Evolutionary conservation across 2,329 filamentous ascomycete genomes (phyloP), one percentile per base, ranked within the genome.

Genomic region (Claviceps digitariae): DNA sequence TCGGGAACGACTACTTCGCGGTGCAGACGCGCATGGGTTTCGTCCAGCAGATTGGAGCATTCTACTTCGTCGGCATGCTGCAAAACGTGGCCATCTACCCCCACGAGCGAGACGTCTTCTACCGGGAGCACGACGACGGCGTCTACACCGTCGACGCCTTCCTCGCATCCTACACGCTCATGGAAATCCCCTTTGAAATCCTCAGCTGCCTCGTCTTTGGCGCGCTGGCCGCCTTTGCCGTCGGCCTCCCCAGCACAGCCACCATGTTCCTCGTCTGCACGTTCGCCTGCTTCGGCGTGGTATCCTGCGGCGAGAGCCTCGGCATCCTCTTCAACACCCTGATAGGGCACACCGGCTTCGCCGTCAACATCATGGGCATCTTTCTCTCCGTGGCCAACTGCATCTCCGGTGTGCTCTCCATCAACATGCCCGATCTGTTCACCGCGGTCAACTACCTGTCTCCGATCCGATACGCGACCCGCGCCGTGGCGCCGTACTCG

Each of bases 301-400:
- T 87, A 17, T 83, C 74, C 52, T 88, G 84, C 61, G 86, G 86
- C 27, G 86, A 90, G 70, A 85, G 81, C 52, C 62, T 90, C 1
- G 86, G 86, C 1, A 89, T 90, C 62, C 81, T 88, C 69, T 90
- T 90, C 72, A 88, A 88, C 68, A 89, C 85, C 0, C 69, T 90
- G 9, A 86, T 89, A 64, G 66, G 64, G 8, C 85, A 90, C 62
- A 86, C 84, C 0, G 86, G 86, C 2, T 90, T 90, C 64, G 84
- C 85, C 0, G 79, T 90, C 55, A 88, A 87, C 59, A 68, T 87
- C 53, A 87, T 84, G 57, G 82, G 78, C 1, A 76, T 87, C 44
- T 72, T 90, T 20, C 72, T 90, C 3, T 82, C 81, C 0, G 77
- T 90, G 8, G 82, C 84, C 0, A 83, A 84, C 59, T 77, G 82